phyloP scores from a whole-genome alignment of 768 basidiomycete species.

The Coprinopsis cinerea region DNA sequence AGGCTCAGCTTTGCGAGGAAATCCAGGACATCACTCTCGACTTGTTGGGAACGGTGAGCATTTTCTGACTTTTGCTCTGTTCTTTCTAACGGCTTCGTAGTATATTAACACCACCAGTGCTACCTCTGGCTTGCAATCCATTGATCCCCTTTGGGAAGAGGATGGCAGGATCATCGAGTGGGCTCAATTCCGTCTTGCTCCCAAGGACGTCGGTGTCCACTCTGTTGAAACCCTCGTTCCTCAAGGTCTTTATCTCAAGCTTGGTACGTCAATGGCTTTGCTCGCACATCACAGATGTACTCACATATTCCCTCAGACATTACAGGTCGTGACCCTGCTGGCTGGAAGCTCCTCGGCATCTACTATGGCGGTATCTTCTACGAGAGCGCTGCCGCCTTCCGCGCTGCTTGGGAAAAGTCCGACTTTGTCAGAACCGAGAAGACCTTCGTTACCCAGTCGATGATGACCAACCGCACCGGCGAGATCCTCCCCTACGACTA shows the following conservation, averaged over 20 bases:
- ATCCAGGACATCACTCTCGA: background rate
- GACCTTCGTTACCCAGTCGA: conserved; percentile 2
- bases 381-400: background rate
- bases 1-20: background rate
- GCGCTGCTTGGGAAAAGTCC: background rate
- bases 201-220: background rate
- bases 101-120: conserved; percentile 4
- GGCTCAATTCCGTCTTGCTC: background rate
- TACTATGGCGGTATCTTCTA: conserved; percentile 3
- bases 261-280: background rate
- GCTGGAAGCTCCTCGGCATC: conserved; percentile 4
- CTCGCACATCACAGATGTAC: background rate
- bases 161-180: conserved; percentile 5
- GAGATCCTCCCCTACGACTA: background rate
- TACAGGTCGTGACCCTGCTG: conserved; percentile 1
- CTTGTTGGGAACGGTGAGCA: background rate
- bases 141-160: conserved; percentile 4
- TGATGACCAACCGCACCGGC: conserved; percentile 6
- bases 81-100: background rate
- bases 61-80: background rate
- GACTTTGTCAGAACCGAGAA: conserved; percentile 4
- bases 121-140: conserved; percentile 1
- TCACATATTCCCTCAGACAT: background rate
- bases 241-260: conserved; percentile 2
- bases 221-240: background rate